Percentiles rank a stretch among this genome's conserved stretches.
phyloP scores from a whole-genome alignment of 345 rosid species.

The Leavenworthia alabamica region DNA sequence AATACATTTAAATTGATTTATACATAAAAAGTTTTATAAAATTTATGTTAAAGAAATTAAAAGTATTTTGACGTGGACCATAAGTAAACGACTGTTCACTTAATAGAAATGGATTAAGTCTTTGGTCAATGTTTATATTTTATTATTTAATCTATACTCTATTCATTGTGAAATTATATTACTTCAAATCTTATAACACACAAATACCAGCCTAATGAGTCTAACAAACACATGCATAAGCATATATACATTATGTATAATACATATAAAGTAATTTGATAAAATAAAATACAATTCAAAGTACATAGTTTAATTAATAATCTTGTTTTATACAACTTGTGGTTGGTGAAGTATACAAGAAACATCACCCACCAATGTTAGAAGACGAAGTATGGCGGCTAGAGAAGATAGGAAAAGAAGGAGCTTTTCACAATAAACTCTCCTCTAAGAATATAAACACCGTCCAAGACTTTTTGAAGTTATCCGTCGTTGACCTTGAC shows the following conservation, averaged over 20 bases:
- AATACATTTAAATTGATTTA: background rate
- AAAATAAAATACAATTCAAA: background rate
- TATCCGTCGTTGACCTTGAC: conserved; percentile 43
- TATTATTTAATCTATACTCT: background rate
- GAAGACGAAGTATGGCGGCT: conserved; percentile 88
- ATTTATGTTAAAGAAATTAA: background rate
- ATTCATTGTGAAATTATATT: background rate
- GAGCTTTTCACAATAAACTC: conserved; percentile 78
- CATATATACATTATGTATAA: too few relatives aligned
- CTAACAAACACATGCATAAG: conserved; percentile 6
- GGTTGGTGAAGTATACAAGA: conserved; percentile 71
- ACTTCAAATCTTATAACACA: background rate
- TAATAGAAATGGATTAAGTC: conserved; percentile 5
- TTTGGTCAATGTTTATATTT: conserved; percentile 15
- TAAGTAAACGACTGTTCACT: conserved; percentile 9
- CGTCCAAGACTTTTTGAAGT: conserved; percentile 76
- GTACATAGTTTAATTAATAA: background rate
- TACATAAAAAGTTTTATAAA: too few relatives aligned
- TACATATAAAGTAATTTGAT: background rate
- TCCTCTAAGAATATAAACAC: conserved; percentile 32
- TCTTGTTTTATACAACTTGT: background rate
- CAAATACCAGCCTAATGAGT: background rate
- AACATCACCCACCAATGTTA: conserved; percentile 77
- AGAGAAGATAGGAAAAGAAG: conserved; percentile 81
- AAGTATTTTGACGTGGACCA: conserved; percentile 12